Percentiles rank a stretch among this genome's conserved stretches.
Evolutionary conservation across 176 grass and related monocot species (phyloP).

Genomic region (Raddia distichophylla): DNA sequence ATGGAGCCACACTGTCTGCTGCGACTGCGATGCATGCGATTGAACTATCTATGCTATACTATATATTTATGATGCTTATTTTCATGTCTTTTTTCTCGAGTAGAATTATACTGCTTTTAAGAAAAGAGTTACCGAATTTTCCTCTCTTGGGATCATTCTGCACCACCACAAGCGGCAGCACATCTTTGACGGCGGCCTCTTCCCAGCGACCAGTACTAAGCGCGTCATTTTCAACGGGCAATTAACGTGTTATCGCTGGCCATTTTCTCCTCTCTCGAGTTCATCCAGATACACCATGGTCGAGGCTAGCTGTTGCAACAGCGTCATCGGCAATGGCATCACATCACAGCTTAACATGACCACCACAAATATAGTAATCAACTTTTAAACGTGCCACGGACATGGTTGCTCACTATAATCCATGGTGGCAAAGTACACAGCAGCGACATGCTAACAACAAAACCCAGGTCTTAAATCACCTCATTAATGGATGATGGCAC

Average conservation of each 20-base stretch:
- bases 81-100: too few relatives aligned
- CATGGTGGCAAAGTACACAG: too few relatives aligned
- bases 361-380: not conserved
- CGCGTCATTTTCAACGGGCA: not conserved
- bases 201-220: not conserved
- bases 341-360: not conserved
- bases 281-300: not conserved
- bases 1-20: too few relatives aligned
- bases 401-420: too few relatives aligned
- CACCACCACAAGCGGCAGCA: not conserved
- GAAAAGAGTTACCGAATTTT: too few relatives aligned
- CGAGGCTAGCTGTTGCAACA: not conserved
- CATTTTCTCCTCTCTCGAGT: not conserved
- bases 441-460: not conserved
- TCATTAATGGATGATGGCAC: not conserved
- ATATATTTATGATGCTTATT: too few relatives aligned
- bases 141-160: not conserved
- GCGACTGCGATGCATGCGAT: too few relatives aligned
- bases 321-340: not conserved
- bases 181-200: not conserved
- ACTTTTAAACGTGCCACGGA: not conserved
- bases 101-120: too few relatives aligned
- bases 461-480: not conserved
- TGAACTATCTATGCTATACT: too few relatives aligned
- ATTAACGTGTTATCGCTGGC: not conserved